These are phyloP conservation scores for Syzygium jambos DNA, from an alignment of 345 rosid species.

Conservation along the genomic window DNA sequence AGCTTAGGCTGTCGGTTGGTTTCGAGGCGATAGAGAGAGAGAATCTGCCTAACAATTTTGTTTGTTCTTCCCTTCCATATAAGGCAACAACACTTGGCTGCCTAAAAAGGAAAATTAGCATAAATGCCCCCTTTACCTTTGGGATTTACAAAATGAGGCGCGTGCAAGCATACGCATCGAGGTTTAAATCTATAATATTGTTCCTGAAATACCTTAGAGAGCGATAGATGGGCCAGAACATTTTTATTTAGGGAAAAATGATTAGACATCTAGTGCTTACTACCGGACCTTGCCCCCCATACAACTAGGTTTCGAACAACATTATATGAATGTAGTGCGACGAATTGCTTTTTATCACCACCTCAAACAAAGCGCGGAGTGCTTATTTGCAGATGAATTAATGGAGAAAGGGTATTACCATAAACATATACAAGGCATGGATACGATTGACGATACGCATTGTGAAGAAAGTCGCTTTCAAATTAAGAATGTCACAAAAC, in stretches of 20 bases:
- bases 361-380: background rate
- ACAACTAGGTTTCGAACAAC: background rate
- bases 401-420: background rate
- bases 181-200: background rate
- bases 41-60: slow-evolving; percentile 14
- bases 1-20: slow-evolving; percentile 33
- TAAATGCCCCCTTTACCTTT: slow-evolving; percentile 6
- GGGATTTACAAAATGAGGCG: background rate
- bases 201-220: background rate
- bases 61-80: slow-evolving; percentile 27
- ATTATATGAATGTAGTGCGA: background rate
- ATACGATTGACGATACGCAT: background rate
- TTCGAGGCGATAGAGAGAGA: slow-evolving; percentile 11
- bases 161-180: background rate
- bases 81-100: slow-evolving; percentile 20
- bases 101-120: slow-evolving; percentile 38
- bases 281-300: background rate
- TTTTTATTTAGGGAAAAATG: background rate
- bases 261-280: background rate
- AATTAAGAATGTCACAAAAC: background rate
- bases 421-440: background rate
- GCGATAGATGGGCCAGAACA: background rate
- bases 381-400: background rate
- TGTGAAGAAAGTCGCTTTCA: background rate
- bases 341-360: background rate